Conservation (phyloP, 495 filamentous ascomycete genomes). For the Penicillium lividum region DNA sequence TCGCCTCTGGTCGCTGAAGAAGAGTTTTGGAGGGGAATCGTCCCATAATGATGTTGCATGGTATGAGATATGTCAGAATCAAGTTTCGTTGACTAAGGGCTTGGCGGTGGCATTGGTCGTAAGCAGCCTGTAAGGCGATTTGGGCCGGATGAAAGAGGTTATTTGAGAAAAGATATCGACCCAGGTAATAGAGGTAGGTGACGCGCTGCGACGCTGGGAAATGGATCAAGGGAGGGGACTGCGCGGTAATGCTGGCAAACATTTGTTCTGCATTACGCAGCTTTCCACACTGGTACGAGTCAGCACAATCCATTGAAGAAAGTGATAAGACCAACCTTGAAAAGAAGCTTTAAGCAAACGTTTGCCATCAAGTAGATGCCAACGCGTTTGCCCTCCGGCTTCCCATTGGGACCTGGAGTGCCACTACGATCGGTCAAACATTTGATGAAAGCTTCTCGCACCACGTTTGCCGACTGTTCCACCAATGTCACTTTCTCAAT, state of each 20-base stretch:
- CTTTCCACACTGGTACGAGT: constrained; percentile 49
- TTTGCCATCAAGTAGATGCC: constrained; percentile 93
- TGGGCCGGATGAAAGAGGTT: constrained; percentile 76
- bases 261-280: constrained; percentile 75
- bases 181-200: constrained; percentile 92
- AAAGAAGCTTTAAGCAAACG: constrained; percentile 83
- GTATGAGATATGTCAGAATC: constrained; percentile 83
- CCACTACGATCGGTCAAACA: constrained; percentile 81
- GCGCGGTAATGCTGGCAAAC: constrained; percentile 83
- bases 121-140: constrained; percentile 73
- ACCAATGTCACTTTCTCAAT: constrained; percentile 72
- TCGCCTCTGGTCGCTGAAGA: constrained; percentile 70
- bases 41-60: constrained; percentile 80
- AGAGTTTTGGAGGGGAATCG: constrained; percentile 73
- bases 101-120: constrained; percentile 69
- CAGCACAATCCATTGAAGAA: background rate
- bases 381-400: constrained; percentile 77
- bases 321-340: constrained; percentile 57
- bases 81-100: constrained; percentile 71
- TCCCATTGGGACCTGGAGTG: constrained; percentile 49
- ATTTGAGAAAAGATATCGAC: constrained; percentile 81
- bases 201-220: constrained; percentile 89
- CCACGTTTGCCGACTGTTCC: constrained; percentile 79
- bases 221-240: constrained; percentile 71
- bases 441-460: constrained; percentile 87